Evolutionary conservation across 495 filamentous ascomycete species (phyloP), one percentile per base, ranked within the genome.

Genomic region (Pyrenula aspistea): DNA sequence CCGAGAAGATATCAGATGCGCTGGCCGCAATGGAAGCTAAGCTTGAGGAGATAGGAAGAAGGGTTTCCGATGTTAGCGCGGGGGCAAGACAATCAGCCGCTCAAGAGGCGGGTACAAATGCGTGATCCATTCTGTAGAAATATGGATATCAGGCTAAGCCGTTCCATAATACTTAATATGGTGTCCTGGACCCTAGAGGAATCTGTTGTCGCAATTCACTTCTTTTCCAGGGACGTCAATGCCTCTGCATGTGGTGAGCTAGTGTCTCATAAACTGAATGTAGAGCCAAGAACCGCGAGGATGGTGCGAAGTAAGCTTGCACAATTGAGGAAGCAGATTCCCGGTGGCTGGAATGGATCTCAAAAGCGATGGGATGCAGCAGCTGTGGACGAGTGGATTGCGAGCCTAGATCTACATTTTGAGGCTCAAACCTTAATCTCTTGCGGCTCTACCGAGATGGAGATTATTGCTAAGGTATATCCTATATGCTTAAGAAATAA

Each of bases 131-230:
- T 54, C 50, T 49, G 49, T 21, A 55, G 49, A 47, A n/a, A 15
- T 52, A 55, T 24, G 11, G 19, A 21, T n/a, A 22, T 56, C 51
- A 8, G 15, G 15, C 31, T 42, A 8, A 42, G 15, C 15, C 15
- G 15, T 42, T 24, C 49, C 47, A 20, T 56, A 47, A 10, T 21
- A 56, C 22, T 53, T 42, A 23, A 19, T 19, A 23, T 59, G 54
- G n/a, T 31, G n/a, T 11, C 36, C 21, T 56, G 23, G 54, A 19
- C 22, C 42, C 3, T 22, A 47, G 36, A 59, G 24, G n/a, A 56
- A 56, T 42, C 49, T 55, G 12, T 54, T 42, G 24, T 59, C 49
- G 48, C 48, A 59, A 56, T 19, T 1, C 12, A 56, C 15, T 53
- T 42, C 22, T 24, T 2, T 56, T 59, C 23, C 23, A 47, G 42